Conservation (phyloP, 768 basidiomycete genomes). For the Collybia sp. region DNA sequence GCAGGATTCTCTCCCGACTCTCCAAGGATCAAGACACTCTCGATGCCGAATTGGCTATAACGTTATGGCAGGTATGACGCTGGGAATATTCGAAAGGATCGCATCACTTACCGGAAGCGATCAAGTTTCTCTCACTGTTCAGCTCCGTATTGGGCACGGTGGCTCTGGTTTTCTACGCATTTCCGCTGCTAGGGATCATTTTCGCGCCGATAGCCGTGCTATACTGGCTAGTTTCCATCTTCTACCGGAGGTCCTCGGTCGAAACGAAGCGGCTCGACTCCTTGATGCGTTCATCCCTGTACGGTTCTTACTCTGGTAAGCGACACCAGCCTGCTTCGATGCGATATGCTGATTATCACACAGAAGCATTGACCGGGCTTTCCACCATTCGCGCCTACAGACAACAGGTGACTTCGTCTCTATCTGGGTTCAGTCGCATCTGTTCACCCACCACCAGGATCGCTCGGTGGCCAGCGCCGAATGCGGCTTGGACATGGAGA, state of each 20-base stretch:
- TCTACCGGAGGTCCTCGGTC: conserved; percentile 57
- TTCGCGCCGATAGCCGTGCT: conserved; percentile 49
- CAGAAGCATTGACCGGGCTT: conserved; percentile 63
- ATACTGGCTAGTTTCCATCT: conserved; percentile 49
- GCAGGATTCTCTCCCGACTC: conserved; percentile 50
- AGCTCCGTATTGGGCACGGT: conserved; percentile 47
- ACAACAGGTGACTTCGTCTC: conserved; percentile 35
- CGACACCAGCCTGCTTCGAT: neutral
- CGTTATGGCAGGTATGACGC: conserved; percentile 38
- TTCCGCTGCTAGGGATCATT: conserved; percentile 62
- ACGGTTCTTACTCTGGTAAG: conserved; percentile 52
- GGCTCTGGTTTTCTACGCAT: conserved; percentile 60
- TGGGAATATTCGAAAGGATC: too few relatives aligned
- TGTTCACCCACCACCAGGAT: conserved; percentile 22
- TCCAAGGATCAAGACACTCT: conserved; percentile 62
- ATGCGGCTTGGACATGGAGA: conserved; percentile 50
- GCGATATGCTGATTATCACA: neutral
- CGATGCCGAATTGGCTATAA: conserved; percentile 44
- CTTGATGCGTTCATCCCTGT: conserved; percentile 52
- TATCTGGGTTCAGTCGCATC: neutral
- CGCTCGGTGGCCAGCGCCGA: conserved; percentile 49
- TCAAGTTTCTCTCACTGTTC: conserved; percentile 35
- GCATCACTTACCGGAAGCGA: neutral
- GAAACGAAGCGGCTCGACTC: conserved; percentile 66
- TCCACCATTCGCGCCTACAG: conserved; percentile 60